Evolutionary conservation across 352 stramenopile species (phyloP).

Genomic region (Pythium myriotylum): DNA sequence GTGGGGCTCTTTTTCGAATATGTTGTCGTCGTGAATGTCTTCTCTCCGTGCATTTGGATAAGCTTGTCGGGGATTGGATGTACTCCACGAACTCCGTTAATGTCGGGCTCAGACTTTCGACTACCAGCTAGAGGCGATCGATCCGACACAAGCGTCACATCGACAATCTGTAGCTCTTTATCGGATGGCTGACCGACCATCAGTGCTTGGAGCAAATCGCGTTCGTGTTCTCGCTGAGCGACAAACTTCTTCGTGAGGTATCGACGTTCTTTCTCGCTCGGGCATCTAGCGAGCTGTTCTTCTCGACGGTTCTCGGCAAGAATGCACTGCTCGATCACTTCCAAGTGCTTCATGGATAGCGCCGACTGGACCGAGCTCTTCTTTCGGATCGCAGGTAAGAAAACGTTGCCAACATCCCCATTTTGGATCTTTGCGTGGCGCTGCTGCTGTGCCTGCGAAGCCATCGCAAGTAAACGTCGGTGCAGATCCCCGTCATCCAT

Average conservation of each 20-base stretch:
- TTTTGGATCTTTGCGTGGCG: conserved; percentile 44
- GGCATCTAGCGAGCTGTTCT: conserved; percentile 53
- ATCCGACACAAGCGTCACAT: conserved; percentile 16
- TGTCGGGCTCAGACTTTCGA: not conserved
- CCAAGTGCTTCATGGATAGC: conserved; percentile 52
- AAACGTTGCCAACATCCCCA: conserved; percentile 52
- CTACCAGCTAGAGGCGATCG: conserved; percentile 6
- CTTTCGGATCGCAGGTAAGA: conserved; percentile 53
- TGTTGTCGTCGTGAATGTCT: conserved; percentile 16
- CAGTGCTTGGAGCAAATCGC: conserved; percentile 55
- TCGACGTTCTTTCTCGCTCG: conserved; percentile 46
- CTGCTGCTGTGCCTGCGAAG: conserved; percentile 46
- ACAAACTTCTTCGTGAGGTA: conserved; percentile 62
- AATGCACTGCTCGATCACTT: conserved; percentile 80
- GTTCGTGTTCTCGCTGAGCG: conserved; percentile 53
- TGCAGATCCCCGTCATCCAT: conserved; percentile 33
- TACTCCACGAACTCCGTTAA: not conserved
- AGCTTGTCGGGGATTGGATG: conserved; percentile 9
- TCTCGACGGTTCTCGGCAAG: conserved; percentile 70
- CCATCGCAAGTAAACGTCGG: conserved; percentile 49
- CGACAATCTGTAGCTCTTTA: conserved; percentile 38
- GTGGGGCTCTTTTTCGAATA: conserved; percentile 1
- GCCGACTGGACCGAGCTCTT: conserved; percentile 28
- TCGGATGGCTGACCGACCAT: conserved; percentile 44
- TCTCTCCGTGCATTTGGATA: conserved; percentile 24